These are phyloP conservation scores for Gardenia jasminoides DNA, from an alignment of 257 asterid genomes.

Conservation along the genomic window DNA sequence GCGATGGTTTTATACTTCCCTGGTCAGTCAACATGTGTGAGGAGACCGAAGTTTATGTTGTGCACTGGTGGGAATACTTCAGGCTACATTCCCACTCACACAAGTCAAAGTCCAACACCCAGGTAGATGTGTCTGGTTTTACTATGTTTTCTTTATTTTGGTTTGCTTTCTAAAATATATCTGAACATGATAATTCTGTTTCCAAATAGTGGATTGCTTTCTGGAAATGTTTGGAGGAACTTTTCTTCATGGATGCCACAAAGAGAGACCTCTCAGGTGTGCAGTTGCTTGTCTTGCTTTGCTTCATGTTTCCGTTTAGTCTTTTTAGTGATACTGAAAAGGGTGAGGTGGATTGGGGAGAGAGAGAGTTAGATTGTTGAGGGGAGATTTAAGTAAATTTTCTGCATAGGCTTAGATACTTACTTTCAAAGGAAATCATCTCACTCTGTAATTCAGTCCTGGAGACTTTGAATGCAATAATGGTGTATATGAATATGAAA, in stretches of 20 bases:
- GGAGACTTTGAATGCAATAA: background rate
- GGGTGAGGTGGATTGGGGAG: background rate
- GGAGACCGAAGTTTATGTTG: conserved; percentile 45
- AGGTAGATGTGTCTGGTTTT: conserved; percentile 36
- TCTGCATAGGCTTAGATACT: background rate
- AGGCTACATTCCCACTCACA: conserved; percentile 58
- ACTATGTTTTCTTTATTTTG: background rate
- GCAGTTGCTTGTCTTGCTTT: conserved; percentile 16
- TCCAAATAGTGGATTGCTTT: conserved; percentile 57
- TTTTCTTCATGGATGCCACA: conserved; percentile 81
- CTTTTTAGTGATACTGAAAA: background rate
- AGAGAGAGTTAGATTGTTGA: background rate
- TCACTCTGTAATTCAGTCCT: background rate
- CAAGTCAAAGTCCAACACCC: conserved; percentile 58
- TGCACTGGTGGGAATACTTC: conserved; percentile 44
- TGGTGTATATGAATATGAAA: background rate
- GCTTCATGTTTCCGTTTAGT: background rate
- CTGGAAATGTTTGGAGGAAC: conserved; percentile 62
- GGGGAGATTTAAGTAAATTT: background rate
- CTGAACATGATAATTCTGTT: conserved; percentile 16
- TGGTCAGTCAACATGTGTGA: conserved; percentile 47
- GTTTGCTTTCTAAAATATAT: background rate
- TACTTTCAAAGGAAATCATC: background rate
- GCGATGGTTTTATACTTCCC: conserved; percentile 10
- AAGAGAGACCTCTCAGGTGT: conserved; percentile 65